Evolutionary conservation across 2,329 filamentous ascomycete species (phyloP).

Genomic region (Sclerotinia glacialis): DNA sequence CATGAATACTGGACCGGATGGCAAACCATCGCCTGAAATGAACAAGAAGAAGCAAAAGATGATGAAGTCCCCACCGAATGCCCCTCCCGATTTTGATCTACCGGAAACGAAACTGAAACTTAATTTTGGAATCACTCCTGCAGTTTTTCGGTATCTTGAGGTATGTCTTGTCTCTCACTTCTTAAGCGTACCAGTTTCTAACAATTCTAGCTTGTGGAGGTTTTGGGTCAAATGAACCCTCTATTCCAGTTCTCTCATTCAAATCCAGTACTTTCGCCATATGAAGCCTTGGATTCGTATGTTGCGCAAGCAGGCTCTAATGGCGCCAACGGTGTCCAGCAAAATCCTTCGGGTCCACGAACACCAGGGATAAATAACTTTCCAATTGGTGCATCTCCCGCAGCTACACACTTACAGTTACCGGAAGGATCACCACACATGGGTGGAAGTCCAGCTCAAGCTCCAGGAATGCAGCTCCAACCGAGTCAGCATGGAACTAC

Average conservation of each 20-base stretch:
- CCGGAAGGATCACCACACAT: slow-evolving; percentile 59
- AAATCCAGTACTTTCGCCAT: slow-evolving; percentile 55
- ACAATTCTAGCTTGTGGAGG: slow-evolving; percentile 53
- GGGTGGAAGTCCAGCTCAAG: slow-evolving; percentile 57
- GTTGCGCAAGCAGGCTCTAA: slow-evolving; percentile 45
- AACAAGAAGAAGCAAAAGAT: slow-evolving; percentile 63
- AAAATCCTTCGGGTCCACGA: slow-evolving; percentile 33
- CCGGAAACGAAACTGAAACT: slow-evolving; percentile 56
- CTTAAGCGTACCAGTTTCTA: background rate
- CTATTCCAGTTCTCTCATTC: slow-evolving; percentile 57
- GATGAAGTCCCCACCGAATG: slow-evolving; percentile 57
- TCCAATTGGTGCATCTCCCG: slow-evolving; percentile 58
- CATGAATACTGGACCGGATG: slow-evolving; percentile 53
- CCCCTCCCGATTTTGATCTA: slow-evolving; percentile 61
- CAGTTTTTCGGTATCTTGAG: slow-evolving; percentile 64
- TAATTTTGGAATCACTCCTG: slow-evolving; percentile 57
- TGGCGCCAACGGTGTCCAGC: slow-evolving; percentile 28
- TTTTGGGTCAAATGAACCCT: slow-evolving; percentile 65
- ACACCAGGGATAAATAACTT: slow-evolving; percentile 44
- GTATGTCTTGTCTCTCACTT: slow-evolving; percentile 39
- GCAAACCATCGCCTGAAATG: slow-evolving; percentile 62
- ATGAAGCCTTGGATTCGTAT: slow-evolving; percentile 59
- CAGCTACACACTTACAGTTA: slow-evolving; percentile 57
- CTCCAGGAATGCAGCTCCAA: slow-evolving; percentile 63
- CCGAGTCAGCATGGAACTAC: slow-evolving; percentile 66